Evolutionary conservation across 345 rosid genomes (phyloP).

Genomic region (Salix arbutifolia): DNA sequence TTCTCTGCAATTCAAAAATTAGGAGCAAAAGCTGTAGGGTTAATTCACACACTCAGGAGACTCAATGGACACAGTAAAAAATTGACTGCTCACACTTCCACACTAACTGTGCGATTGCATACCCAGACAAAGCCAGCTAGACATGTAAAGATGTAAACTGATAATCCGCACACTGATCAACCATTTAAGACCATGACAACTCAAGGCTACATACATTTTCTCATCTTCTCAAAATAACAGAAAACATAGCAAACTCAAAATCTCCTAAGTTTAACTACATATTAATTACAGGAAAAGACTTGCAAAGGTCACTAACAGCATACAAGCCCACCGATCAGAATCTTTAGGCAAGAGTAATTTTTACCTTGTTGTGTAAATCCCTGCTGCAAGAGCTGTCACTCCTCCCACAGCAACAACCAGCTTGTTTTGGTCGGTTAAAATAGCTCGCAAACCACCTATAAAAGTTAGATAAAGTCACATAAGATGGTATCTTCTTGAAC

Average conservation of each 20-base stretch:
- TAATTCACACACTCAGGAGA: neutral
- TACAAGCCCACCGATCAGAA: neutral
- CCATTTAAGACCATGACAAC: neutral
- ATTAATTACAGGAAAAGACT: neutral
- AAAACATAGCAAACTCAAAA: neutral
- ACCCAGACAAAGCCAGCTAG: neutral
- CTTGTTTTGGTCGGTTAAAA: constrained; percentile 94
- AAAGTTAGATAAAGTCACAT: constrained; percentile 9
- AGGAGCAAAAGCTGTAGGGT: constrained; percentile 3
- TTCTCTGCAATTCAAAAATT: constrained; percentile 56
- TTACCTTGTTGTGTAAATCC: constrained; percentile 93
- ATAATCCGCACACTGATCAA: neutral
- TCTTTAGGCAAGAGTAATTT: neutral
- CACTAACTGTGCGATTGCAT: neutral
- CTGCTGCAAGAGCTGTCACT: constrained; percentile 95
- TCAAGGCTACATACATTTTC: neutral
- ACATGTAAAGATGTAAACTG: neutral
- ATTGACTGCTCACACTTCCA: neutral
- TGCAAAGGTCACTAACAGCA: neutral
- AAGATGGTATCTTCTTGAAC: constrained; percentile 7
- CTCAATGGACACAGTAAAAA: neutral
- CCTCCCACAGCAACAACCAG: constrained; percentile 93
- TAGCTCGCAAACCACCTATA: constrained; percentile 81
- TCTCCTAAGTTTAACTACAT: neutral
- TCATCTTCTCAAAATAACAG: neutral